phyloP scores from a whole-genome alignment of 495 filamentous ascomycete species.

The Daldinia concentrica region DNA sequence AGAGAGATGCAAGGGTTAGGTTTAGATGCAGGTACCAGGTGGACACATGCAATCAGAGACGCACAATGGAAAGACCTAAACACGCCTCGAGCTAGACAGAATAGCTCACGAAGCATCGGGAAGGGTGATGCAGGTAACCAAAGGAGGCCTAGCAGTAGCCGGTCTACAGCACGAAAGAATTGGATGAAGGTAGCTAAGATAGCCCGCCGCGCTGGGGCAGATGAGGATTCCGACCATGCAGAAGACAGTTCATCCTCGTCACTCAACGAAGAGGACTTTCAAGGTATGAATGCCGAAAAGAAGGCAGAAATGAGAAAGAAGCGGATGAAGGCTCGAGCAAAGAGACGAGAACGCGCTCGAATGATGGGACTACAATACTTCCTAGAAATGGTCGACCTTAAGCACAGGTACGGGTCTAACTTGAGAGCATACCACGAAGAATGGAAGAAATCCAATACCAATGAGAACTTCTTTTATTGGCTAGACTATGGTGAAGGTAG shows the following conservation, averaged over 20 bases:
- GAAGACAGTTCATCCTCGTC: slow-evolving; percentile 44
- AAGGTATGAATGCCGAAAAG: slow-evolving; percentile 49
- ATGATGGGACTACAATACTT: slow-evolving; percentile 92
- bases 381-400: slow-evolving; percentile 89
- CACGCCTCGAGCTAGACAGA: slow-evolving; percentile 54
- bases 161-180: slow-evolving; percentile 63
- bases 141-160: slow-evolving; percentile 36
- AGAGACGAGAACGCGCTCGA: slow-evolving; percentile 67
- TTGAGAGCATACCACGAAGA: slow-evolving; percentile 82
- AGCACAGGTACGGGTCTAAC: slow-evolving; percentile 89
- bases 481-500: slow-evolving; percentile 83
- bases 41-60: slow-evolving; percentile 73
- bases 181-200: slow-evolving; percentile 80
- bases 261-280: slow-evolving; percentile 46
- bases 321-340: slow-evolving; percentile 55
- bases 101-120: slow-evolving; percentile 25
- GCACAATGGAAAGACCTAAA: slow-evolving; percentile 67
- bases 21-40: slow-evolving; percentile 72
- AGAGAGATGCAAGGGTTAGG: slow-evolving; percentile 70
- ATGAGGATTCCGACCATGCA: slow-evolving; percentile 59
- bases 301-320: slow-evolving; percentile 50
- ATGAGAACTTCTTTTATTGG: slow-evolving; percentile 96
- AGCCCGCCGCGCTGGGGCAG: slow-evolving; percentile 72
- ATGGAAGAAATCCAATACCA: slow-evolving; percentile 80
- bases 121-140: slow-evolving; percentile 8